These are phyloP conservation scores for Suillus luteus DNA, from an alignment of 768 basidiomycete species.

Conservation along the genomic window DNA sequence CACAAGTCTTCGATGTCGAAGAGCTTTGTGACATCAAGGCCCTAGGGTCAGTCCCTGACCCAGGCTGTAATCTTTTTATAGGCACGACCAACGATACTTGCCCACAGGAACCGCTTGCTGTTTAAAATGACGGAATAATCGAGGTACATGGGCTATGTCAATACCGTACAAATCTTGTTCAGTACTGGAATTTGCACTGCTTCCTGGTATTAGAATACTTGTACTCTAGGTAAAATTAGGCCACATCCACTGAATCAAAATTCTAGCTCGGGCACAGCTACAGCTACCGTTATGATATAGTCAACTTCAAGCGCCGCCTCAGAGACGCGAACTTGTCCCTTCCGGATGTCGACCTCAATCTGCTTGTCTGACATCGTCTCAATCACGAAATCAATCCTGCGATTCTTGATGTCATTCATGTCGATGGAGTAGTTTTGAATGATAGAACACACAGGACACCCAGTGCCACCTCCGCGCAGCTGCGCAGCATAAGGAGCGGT, in stretches of 20 bases:
- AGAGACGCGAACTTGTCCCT: neutral
- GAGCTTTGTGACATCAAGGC: neutral
- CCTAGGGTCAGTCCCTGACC: neutral
- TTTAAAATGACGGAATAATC: neutral
- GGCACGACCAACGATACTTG: neutral
- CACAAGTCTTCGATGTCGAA: neutral
- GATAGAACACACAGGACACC: constrained; percentile 9
- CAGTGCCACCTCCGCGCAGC: neutral
- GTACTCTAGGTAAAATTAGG: neutral
- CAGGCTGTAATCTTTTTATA: neutral
- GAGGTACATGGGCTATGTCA: neutral
- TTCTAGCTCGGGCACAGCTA: neutral
- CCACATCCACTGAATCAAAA: neutral
- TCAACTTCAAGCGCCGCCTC: neutral
- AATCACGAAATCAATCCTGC: neutral
- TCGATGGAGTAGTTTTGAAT: neutral
- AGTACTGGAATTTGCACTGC: neutral
- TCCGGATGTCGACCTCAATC: neutral
- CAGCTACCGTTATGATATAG: neutral
- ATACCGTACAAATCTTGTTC: neutral
- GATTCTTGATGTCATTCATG: neutral
- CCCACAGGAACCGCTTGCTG: neutral
- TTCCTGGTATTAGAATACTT: too few species aligned
- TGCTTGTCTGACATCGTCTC: neutral
- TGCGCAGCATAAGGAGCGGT: neutral